Evolutionary conservation across 495 filamentous ascomycete genomes (phyloP).

Genomic region (Chaetomium cochliodes): DNA sequence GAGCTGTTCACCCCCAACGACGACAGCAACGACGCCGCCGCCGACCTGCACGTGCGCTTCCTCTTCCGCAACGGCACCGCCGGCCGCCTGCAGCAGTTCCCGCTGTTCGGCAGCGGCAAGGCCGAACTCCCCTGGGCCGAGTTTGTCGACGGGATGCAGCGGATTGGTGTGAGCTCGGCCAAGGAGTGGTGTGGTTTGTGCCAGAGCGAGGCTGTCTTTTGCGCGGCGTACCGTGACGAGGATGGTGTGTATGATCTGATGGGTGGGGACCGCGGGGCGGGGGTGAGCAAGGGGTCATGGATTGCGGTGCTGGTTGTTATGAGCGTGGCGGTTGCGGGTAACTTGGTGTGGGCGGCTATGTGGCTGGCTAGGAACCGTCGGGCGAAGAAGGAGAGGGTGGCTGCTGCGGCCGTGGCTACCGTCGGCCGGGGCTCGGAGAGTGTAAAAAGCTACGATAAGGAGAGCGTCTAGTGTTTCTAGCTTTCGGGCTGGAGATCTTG

Average conservation of each 20-base stretch:
- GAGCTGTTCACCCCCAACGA: constrained; percentile 21
- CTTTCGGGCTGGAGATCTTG: background rate
- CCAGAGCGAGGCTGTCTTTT: constrained; percentile 24
- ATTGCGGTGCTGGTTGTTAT: constrained; percentile 17
- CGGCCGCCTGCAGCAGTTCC: constrained; percentile 10
- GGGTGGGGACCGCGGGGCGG: background rate
- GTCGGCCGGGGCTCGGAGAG: background rate
- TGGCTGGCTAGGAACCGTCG: background rate
- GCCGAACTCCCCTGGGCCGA: constrained; percentile 20
- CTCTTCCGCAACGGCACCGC: constrained; percentile 28
- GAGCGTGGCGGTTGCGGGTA: constrained; percentile 8
- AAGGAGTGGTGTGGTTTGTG: constrained; percentile 24
- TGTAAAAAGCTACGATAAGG: background rate
- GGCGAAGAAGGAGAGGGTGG: background rate
- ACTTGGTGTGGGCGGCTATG: constrained; percentile 8
- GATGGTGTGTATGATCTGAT: background rate
- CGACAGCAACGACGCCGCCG: background rate
- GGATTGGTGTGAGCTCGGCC: constrained; percentile 6
- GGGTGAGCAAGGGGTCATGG: constrained; percentile 9
- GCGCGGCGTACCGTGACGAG: constrained; percentile 7
- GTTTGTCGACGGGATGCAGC: constrained; percentile 17
- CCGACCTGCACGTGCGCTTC: constrained; percentile 20
- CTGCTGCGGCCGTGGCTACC: background rate
- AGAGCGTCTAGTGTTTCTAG: background rate
- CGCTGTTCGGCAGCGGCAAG: constrained; percentile 21